These are phyloP conservation scores for Trichomonascus vanleenenianus DNA, from an alignment of 805 yeast species.

Conservation along the genomic window DNA sequence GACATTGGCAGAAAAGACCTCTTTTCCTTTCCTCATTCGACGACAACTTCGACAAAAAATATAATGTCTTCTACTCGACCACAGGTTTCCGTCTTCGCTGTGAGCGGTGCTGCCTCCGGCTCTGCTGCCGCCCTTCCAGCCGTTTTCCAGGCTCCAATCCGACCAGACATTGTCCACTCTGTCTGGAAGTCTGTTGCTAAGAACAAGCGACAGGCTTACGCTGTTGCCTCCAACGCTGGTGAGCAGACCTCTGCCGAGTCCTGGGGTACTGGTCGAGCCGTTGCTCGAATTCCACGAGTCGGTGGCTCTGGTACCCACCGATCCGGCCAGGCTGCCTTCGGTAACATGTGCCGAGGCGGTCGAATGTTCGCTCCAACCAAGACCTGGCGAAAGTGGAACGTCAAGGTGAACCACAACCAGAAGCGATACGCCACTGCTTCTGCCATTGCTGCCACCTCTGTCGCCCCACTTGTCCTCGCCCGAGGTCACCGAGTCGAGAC, in stretches of 20 bases:
- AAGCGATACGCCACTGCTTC: conserved; percentile 99
- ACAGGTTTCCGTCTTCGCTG: conserved; percentile 90
- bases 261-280: conserved; percentile 99
- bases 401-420: conserved; percentile 99
- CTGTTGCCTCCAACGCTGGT: conserved; percentile 98
- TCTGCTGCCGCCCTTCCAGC: conserved; percentile 91
- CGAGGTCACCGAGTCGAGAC: conserved; percentile 99
- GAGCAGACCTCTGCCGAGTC: conserved; percentile 99
- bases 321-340: conserved; percentile 99
- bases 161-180: conserved; percentile 98
- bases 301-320: conserved; percentile 99
- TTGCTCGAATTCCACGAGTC: conserved; percentile 99
- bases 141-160: conserved; percentile 98
- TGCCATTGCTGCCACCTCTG: conserved; percentile 98
- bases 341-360: conserved; percentile 99
- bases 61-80: conserved; percentile 71
- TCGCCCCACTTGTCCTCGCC: conserved; percentile 95
- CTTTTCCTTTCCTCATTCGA: not conserved
- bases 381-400: conserved; percentile 99
- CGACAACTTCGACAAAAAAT: conserved; percentile 6
- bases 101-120: conserved; percentile 80
- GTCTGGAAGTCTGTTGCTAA: conserved; percentile 98
- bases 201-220: conserved; percentile 99
- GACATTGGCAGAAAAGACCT: too few relatives aligned
- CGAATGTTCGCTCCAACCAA: conserved; percentile 99